A percentile compares a stretch with the other conserved stretches of the same genome.
phyloP scores from a whole-genome alignment of 257 asterid genomes.

The Thymus mandschuricus region DNA sequence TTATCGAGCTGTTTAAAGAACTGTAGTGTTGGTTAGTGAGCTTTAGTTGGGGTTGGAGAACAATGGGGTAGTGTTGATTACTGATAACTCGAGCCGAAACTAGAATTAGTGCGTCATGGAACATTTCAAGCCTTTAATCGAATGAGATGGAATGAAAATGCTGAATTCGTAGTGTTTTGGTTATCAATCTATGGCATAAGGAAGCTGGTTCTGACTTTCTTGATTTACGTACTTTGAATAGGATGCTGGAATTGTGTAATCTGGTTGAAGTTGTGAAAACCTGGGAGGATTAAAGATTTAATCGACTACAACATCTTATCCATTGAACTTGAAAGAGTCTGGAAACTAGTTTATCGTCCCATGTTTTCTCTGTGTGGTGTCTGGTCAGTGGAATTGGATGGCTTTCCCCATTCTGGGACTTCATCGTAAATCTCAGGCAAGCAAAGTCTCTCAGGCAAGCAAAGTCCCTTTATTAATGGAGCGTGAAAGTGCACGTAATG shows the following conservation, averaged over 20 bases:
- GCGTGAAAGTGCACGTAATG: slow-evolving; percentile 45
- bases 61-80: slow-evolving; percentile 12
- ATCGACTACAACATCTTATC: slow-evolving; percentile 23
- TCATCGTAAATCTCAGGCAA: slow-evolving; percentile 62
- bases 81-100: not conserved
- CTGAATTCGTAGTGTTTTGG: slow-evolving; percentile 6
- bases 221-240: slow-evolving; percentile 29
- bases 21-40: slow-evolving; percentile 16
- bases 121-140: not conserved
- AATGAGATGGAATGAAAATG: not conserved
- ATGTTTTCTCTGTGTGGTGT: slow-evolving; percentile 47
- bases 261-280: slow-evolving; percentile 32
- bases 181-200: slow-evolving; percentile 5
- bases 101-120: not conserved
- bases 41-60: slow-evolving; percentile 6
- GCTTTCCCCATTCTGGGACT: slow-evolving; percentile 62
- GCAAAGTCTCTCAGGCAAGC: slow-evolving; percentile 56
- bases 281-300: slow-evolving; percentile 12
- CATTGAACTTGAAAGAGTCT: slow-evolving; percentile 1
- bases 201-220: slow-evolving; percentile 24
- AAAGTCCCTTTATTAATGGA: slow-evolving; percentile 71
- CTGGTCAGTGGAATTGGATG: slow-evolving; percentile 53
- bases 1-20: slow-evolving; percentile 10
- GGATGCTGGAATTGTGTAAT: slow-evolving; percentile 30
- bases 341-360: slow-evolving; percentile 37